Percentiles rank a stretch among this genome's conserved stretches.
Evolutionary conservation across 2,329 filamentous ascomycete species (phyloP).

Genomic region (Coniochaeta hoffmannii): DNA sequence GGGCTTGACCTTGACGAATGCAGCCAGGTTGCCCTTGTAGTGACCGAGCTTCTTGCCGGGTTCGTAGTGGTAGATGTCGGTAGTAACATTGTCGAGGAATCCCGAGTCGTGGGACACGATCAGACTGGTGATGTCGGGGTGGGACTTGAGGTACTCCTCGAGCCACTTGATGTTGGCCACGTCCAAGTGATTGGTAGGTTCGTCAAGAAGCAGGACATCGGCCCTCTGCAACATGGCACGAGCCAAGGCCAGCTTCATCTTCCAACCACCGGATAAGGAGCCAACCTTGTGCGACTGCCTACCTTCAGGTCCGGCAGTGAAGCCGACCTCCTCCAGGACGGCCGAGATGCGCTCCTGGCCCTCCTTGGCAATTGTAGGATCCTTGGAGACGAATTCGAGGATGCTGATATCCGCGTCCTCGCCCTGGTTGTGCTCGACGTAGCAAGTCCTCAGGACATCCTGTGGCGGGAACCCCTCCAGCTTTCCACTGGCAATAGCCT

Average conservation of each 20-base stretch:
- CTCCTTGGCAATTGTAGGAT: constrained; percentile 74
- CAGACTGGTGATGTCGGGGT: constrained; percentile 92
- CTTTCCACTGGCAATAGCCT: constrained; percentile 90
- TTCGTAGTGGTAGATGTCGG: constrained; percentile 99
- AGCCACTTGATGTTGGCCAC: constrained; percentile 95
- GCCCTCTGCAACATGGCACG: constrained; percentile 94
- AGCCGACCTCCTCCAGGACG: constrained; percentile 87
- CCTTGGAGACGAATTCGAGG: constrained; percentile 84
- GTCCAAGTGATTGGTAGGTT: constrained; percentile 98
- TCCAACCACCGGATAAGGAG: constrained; percentile 95
- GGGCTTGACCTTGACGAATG: constrained; percentile 81
- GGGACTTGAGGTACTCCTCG: constrained; percentile 88
- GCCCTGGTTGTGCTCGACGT: constrained; percentile 98
- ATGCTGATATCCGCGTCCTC: constrained; percentile 97
- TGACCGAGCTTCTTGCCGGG: constrained; percentile 84
- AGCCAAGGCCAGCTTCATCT: constrained; percentile 98
- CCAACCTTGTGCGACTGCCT: constrained; percentile 86
- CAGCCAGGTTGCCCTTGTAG: constrained; percentile 75
- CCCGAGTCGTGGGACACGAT: constrained; percentile 98
- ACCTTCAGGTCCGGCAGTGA: constrained; percentile 82
- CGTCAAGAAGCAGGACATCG: constrained; percentile 93
- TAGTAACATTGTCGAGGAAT: constrained; percentile 95
- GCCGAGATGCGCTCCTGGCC: constrained; percentile 73
- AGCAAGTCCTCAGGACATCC: constrained; percentile 89
- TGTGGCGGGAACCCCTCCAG: constrained; percentile 93